These are phyloP conservation scores for Petunia axillaris DNA, from an alignment of 257 asterid species.

Conservation along the genomic window DNA sequence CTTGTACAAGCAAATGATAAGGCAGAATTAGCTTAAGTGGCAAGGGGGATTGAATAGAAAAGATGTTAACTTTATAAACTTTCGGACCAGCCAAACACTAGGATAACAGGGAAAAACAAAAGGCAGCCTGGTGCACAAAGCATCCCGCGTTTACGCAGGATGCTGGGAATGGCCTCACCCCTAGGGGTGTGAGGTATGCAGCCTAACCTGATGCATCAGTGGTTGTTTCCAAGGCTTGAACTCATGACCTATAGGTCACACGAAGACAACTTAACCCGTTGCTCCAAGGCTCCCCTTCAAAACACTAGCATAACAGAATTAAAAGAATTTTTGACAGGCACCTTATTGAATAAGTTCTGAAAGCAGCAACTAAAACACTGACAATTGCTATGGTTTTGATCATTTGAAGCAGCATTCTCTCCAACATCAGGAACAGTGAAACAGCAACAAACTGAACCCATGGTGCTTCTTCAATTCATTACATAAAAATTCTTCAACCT, in stretches of 20 bases:
- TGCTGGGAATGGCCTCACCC: no score
- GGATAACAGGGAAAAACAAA: no score
- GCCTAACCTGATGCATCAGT: no score
- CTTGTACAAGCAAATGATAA: neutral
- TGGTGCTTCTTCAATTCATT: constrained; percentile 31
- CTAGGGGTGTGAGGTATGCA: no score
- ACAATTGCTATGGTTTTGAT: constrained; percentile 28
- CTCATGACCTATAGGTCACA: no score
- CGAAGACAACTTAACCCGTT: no score
- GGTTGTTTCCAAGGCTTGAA: no score
- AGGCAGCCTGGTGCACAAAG: no score
- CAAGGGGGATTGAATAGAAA: neutral
- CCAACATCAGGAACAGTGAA: constrained; percentile 36
- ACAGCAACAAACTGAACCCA: constrained; percentile 59
- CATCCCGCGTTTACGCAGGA: no score
- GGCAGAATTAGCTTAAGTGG: neutral
- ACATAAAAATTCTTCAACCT: constrained; percentile 21
- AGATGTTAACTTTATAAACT: neutral
- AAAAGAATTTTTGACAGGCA: constrained; percentile 13
- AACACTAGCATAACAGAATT: neutral
- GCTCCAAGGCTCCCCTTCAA: neutral
- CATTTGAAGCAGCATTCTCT: constrained; percentile 15
- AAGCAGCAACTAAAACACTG: constrained; percentile 38
- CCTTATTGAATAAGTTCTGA: constrained; percentile 47
- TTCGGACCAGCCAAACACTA: no score